phyloP scores from a whole-genome alignment of 257 asterid species.

The Apocynum venetum region DNA sequence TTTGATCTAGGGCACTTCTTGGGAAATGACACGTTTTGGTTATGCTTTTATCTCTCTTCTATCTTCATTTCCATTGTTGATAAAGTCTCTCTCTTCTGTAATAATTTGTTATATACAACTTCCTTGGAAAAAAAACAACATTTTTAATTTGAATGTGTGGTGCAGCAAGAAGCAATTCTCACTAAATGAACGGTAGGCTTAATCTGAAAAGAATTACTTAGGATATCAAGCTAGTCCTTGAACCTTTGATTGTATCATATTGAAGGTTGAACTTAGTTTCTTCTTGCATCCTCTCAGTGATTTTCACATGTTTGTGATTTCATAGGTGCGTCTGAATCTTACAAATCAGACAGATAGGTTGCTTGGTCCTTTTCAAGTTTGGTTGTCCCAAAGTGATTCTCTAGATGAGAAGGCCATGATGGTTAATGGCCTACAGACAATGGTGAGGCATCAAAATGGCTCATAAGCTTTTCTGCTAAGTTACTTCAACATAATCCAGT shows the following conservation, averaged over 20 bases:
- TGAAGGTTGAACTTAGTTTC: neutral
- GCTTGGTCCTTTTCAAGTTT: constrained; percentile 89
- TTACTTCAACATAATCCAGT: neutral
- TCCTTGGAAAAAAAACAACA: neutral
- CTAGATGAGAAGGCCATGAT: constrained; percentile 74
- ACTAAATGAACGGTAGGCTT: neutral
- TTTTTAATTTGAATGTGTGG: neutral
- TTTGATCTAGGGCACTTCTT: neutral
- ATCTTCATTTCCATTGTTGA: neutral
- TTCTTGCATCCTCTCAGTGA: neutral
- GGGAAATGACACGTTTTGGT: neutral
- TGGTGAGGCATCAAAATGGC: constrained; percentile 45
- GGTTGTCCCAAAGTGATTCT: constrained; percentile 68
- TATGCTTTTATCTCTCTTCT: constrained; percentile 2
- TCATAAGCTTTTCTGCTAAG: neutral
- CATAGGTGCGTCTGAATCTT: constrained; percentile 65
- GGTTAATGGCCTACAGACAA: constrained; percentile 87
- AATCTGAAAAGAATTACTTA: neutral
- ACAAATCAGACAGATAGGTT: constrained; percentile 73
- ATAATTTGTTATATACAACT: neutral
- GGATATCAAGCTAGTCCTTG: neutral
- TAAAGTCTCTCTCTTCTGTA: neutral
- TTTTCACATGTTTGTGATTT: constrained; percentile 18
- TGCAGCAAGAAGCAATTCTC: neutral
- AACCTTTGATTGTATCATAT: neutral